These are phyloP conservation scores for Termitomyces bulborhizus DNA, from an alignment of 768 basidiomycete genomes.

Conservation along the genomic window DNA sequence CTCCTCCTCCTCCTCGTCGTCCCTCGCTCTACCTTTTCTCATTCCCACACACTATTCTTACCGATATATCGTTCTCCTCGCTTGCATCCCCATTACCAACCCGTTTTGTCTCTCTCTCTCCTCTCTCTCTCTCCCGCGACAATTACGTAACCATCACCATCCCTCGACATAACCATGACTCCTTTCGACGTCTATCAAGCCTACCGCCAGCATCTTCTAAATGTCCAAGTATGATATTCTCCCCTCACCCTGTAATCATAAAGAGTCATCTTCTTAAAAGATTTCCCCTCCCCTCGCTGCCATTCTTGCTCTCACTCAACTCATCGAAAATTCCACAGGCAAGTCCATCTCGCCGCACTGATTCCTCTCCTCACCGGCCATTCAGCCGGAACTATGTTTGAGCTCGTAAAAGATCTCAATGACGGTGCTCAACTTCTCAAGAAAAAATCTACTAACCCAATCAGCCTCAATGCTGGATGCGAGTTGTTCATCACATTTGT, in stretches of 20 bases:
- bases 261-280: constrained; percentile 25
- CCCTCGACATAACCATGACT: neutral
- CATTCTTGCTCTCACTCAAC: constrained; percentile 76
- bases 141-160: constrained; percentile 7
- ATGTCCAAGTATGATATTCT: constrained; percentile 52
- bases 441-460: constrained; percentile 62
- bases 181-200: constrained; percentile 34
- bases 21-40: too few species aligned
- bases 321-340: constrained; percentile 79
- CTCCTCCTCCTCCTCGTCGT: too few species aligned
- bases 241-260: neutral
- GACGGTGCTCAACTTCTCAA: constrained; percentile 64
- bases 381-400: constrained; percentile 86
- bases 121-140: neutral
- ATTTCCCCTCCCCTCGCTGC: constrained; percentile 84
- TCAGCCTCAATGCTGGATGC: constrained; percentile 84
- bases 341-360: constrained; percentile 14
- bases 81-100: too few species aligned
- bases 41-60: too few species aligned
- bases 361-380: constrained; percentile 1
- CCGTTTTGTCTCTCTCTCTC: too few species aligned
- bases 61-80: too few species aligned
- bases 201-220: constrained; percentile 54
- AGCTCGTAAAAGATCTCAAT: constrained; percentile 81
- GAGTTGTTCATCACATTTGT: constrained; percentile 89